These are phyloP conservation scores for Rosa multiflora DNA, from an alignment of 306 rosid genomes.

Conservation along the genomic window DNA sequence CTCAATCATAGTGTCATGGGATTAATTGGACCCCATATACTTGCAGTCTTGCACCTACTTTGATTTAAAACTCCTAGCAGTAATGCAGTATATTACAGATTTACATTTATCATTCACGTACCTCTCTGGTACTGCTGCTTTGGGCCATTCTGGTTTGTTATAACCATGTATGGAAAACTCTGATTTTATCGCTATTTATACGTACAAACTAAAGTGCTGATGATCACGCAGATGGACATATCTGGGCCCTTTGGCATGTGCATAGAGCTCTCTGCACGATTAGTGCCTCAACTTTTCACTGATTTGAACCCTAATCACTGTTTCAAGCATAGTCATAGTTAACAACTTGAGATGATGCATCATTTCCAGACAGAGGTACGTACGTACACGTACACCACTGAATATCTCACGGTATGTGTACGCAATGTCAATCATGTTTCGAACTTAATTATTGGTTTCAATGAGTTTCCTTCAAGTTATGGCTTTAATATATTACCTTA, in stretches of 20 bases:
- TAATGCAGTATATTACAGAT: neutral
- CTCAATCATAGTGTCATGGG: constrained; percentile 53
- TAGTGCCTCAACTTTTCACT: neutral
- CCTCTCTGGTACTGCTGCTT: neutral
- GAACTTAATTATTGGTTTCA: neutral
- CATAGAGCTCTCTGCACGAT: neutral
- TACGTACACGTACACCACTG: neutral
- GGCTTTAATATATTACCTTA: neutral
- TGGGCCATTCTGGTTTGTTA: constrained; percentile 2
- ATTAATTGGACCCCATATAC: constrained; percentile 31
- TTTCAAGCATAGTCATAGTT: neutral
- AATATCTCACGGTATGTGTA: neutral
- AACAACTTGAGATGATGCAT: neutral
- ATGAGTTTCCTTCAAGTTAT: neutral
- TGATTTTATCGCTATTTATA: neutral
- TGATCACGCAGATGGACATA: neutral
- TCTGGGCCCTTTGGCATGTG: neutral
- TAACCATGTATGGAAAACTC: neutral
- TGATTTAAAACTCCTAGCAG: neutral
- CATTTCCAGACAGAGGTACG: neutral
- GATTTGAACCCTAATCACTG: neutral
- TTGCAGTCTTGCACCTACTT: neutral
- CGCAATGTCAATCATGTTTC: neutral
- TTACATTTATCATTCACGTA: neutral
- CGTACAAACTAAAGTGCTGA: neutral